Conservation (phyloP, 345 rosid species). For the Arabis hirsuta region DNA sequence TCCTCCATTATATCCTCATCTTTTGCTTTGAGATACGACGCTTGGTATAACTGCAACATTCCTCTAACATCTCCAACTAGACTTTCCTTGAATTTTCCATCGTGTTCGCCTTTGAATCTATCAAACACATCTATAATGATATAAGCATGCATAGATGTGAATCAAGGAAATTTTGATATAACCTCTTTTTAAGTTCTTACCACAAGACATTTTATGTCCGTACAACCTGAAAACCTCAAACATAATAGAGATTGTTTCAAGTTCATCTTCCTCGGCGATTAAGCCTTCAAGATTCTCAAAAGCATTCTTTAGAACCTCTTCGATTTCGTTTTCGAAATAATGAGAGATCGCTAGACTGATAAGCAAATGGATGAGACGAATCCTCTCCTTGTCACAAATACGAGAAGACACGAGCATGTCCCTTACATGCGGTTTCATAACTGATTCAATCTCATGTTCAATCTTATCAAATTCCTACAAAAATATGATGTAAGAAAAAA, state of each 20-base stretch:
- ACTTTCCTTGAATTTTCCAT: constrained; percentile 8
- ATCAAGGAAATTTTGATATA: neutral
- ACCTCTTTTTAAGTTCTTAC: neutral
- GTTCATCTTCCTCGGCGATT: neutral
- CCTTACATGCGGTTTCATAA: neutral
- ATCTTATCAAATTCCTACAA: neutral
- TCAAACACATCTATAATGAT: constrained; percentile 18
- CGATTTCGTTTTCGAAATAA: neutral
- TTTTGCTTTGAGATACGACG: neutral
- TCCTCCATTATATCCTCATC: constrained; percentile 19
- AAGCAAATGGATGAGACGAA: neutral
- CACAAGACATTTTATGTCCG: neutral
- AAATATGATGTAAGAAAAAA: neutral
- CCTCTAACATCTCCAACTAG: constrained; percentile 10
- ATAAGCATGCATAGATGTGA: neutral
- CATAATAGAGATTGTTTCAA: neutral
- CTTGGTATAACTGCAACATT: constrained; percentile 11
- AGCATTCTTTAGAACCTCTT: neutral
- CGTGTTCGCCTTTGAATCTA: constrained; percentile 3
- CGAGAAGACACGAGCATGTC: constrained; percentile 1
- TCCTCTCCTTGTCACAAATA: neutral
- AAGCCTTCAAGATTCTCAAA: neutral
- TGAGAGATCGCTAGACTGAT: constrained; percentile 8
- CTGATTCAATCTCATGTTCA: neutral
- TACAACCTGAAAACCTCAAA: constrained; percentile 2